These are phyloP conservation scores for Didymella arachidicola DNA, from an alignment of 2,329 filamentous ascomycete genomes.

Conservation along the genomic window DNA sequence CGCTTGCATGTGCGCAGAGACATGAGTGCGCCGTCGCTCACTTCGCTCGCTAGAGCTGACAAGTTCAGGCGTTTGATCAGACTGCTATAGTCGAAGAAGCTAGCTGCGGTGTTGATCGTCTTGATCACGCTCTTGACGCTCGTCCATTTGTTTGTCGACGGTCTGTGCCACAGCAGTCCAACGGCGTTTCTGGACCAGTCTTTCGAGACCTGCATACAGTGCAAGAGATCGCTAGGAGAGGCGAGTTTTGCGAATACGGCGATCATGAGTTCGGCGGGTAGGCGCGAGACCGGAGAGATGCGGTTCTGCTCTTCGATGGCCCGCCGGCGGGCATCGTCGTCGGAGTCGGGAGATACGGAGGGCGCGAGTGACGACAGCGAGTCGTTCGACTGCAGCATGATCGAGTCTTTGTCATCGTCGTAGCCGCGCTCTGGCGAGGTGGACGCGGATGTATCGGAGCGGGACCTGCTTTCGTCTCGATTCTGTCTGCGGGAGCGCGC, in stretches of 20 bases:
- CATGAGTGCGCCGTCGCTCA: constrained; percentile 89
- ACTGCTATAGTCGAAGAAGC: constrained; percentile 87
- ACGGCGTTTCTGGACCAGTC: constrained; percentile 93
- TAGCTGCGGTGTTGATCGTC: constrained; percentile 74
- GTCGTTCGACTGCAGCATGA: constrained; percentile 82
- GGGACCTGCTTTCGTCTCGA: constrained; percentile 45
- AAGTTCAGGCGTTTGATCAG: constrained; percentile 93
- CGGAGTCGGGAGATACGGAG: constrained; percentile 77
- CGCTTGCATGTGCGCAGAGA: constrained; percentile 86
- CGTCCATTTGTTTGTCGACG: constrained; percentile 85
- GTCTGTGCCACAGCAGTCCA: constrained; percentile 92
- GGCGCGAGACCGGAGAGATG: constrained; percentile 78
- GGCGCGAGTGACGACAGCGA: constrained; percentile 90
- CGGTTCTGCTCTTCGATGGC: constrained; percentile 70
- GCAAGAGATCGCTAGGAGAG: constrained; percentile 77
- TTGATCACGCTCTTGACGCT: constrained; percentile 82
- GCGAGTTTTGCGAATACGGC: constrained; percentile 86
- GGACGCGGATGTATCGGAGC: constrained; percentile 67
- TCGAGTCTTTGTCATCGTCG: constrained; percentile 94
- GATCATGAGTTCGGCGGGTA: constrained; percentile 95
- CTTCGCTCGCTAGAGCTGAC: constrained; percentile 74
- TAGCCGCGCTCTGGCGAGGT: constrained; percentile 78
- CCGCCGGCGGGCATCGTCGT: constrained; percentile 68
- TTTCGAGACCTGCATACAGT: constrained; percentile 93
- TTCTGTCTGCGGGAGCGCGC: constrained; percentile 44